These are phyloP conservation scores for Leishmania martiniquensis DNA, from an alignment of 208 protist species.

Conservation along the genomic window DNA sequence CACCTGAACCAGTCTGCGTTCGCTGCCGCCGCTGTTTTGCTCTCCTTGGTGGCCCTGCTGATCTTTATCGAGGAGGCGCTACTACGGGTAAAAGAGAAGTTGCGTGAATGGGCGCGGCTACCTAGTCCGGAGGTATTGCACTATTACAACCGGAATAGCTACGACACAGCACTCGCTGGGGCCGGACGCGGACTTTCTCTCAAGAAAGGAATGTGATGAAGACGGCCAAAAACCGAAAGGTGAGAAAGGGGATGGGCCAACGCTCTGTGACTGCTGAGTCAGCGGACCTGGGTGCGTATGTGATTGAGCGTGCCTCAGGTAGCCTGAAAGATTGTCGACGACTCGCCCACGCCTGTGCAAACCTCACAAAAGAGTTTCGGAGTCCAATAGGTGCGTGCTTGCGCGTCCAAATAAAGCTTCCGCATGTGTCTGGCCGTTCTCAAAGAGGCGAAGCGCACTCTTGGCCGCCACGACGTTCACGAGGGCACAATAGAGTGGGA, in stretches of 20 bases:
- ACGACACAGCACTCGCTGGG: constrained; percentile 40
- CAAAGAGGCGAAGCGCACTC: background rate
- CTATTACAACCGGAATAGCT: constrained; percentile 69
- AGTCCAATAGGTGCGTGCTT: too few relatives aligned
- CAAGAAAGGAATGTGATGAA: constrained; percentile 24
- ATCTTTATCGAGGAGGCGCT: constrained; percentile 54
- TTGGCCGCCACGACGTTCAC: background rate
- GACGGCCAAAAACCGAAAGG: background rate
- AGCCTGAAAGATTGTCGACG: background rate
- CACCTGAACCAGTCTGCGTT: constrained; percentile 31
- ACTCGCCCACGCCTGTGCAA: background rate
- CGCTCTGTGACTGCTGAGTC: background rate
- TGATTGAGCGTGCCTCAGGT: background rate
- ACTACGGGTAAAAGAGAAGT: constrained; percentile 31
- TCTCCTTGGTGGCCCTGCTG: constrained; percentile 45
- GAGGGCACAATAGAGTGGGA: background rate
- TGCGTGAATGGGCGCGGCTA: constrained; percentile 48
- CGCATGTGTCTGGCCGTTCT: background rate
- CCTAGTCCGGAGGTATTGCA: constrained; percentile 53
- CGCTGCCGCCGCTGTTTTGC: constrained; percentile 28
- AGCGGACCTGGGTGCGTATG: background rate
- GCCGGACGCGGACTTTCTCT: constrained; percentile 13
- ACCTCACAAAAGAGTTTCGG: too few relatives aligned
- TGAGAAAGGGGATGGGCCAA: background rate
- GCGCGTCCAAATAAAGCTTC: too few relatives aligned